phyloP scores from a whole-genome alignment of 1,139 yeast genomes.

The Pichia sp. region DNA sequence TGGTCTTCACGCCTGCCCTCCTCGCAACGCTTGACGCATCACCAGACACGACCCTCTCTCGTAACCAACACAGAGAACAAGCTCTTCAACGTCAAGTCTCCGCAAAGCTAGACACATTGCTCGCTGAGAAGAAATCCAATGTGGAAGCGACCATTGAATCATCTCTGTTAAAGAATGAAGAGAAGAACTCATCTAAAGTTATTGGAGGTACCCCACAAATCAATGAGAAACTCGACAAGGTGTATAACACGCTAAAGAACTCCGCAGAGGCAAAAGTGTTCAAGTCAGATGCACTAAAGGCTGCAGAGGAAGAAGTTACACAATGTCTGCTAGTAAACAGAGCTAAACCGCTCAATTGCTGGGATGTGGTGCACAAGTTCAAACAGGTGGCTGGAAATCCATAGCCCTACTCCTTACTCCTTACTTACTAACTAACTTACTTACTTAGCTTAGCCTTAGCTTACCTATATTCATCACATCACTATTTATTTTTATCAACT shows the following conservation, averaged over 20 bases:
- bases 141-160: constrained; percentile 47
- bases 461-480: too few species aligned
- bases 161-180: constrained; percentile 21
- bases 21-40: constrained; percentile 60
- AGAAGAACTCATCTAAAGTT: constrained; percentile 20
- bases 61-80: constrained; percentile 73
- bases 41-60: constrained; percentile 73
- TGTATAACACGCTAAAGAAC: constrained; percentile 25
- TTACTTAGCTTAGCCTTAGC: too few species aligned
- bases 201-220: constrained; percentile 23
- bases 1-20: constrained; percentile 64
- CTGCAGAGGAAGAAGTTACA: constrained; percentile 51
- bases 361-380: constrained; percentile 76
- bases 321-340: constrained; percentile 63
- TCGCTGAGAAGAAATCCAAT: constrained; percentile 48
- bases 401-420: too few species aligned
- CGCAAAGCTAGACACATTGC: constrained; percentile 55
- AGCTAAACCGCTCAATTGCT: constrained; percentile 76
- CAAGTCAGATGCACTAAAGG: constrained; percentile 29
- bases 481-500: too few species aligned
- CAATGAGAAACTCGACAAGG: constrained; percentile 38
- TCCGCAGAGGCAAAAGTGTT: constrained; percentile 20
- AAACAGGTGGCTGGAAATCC: constrained; percentile 37
- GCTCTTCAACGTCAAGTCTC: constrained; percentile 73
- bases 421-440: too few species aligned